Evolutionary conservation across 2,329 filamentous ascomycete species (phyloP).

Genomic region (Aspergillus proliferans): DNA sequence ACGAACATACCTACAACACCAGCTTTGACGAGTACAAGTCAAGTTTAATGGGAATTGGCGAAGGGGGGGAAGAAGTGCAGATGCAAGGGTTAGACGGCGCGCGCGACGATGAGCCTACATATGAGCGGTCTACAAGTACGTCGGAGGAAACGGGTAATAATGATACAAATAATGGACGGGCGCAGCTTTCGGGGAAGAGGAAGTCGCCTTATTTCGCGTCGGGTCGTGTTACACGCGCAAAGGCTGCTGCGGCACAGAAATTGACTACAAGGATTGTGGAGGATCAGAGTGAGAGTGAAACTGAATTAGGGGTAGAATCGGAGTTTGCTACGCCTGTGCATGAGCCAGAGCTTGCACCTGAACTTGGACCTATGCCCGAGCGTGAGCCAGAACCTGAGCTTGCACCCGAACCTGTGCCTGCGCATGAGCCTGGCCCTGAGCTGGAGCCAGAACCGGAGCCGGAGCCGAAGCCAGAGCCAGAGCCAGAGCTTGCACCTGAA

Average conservation of each 20-base stretch:
- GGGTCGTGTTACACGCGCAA: neutral
- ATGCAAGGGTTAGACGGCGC: no score
- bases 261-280: slow-evolving; percentile 2
- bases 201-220: slow-evolving; percentile 8
- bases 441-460: slow-evolving; percentile 14
- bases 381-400: no score
- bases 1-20: slow-evolving; percentile 16
- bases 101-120: no score
- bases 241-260: neutral
- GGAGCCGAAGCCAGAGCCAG: slow-evolving; percentile 16
- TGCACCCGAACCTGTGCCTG: neutral
- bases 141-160: neutral
- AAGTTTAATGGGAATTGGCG: no score
- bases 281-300: neutral
- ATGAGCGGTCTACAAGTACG: neutral
- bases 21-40: slow-evolving; percentile 9
- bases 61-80: no score
- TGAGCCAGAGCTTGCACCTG: neutral
- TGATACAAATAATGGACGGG: neutral
- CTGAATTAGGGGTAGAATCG: neutral
- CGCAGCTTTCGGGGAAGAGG: neutral
- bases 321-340: neutral
- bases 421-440: slow-evolving; percentile 15
- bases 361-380: neutral
- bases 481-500: slow-evolving; percentile 15